Conservation (phyloP, 306 rosid genomes). For the Corylus americana region DNA sequence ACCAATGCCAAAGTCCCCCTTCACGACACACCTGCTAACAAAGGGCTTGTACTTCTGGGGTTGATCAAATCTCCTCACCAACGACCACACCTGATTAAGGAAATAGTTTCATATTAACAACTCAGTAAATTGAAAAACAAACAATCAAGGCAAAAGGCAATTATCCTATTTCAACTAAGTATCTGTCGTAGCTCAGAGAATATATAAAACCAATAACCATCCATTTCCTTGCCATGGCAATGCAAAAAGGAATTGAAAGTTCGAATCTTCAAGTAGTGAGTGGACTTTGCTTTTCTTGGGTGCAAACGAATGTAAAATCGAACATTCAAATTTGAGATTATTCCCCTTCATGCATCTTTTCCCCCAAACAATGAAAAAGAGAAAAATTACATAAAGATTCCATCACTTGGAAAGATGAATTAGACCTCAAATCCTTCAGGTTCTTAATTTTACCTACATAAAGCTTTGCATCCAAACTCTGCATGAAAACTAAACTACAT, state of each 20-base stretch:
- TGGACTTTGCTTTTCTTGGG: neutral
- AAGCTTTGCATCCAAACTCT: neutral
- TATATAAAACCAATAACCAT: neutral
- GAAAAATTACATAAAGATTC: constrained; percentile 12
- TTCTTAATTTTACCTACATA: too few relatives aligned
- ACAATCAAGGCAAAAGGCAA: constrained; percentile 15
- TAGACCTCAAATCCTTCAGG: neutral
- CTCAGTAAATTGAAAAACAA: constrained; percentile 4
- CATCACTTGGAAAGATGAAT: neutral
- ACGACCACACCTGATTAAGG: constrained; percentile 82
- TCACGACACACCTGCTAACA: constrained; percentile 78
- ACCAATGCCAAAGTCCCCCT: constrained; percentile 85
- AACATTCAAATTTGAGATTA: neutral
- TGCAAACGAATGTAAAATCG: neutral
- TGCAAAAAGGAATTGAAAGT: neutral
- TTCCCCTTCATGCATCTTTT: neutral
- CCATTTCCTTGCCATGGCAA: neutral
- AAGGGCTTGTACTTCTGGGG: constrained; percentile 91
- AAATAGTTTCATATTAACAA: constrained; percentile 19
- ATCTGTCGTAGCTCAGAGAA: neutral
- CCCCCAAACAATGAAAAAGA: neutral
- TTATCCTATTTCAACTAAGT: neutral
- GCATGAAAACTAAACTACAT: neutral
- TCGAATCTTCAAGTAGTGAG: neutral
- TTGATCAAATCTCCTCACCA: constrained; percentile 94